A percentile compares a stretch with the other conserved stretches of the same genome.
Conservation (phyloP, 1,284 basidiomycete species). For the Fomitopsis palustris region DNA sequence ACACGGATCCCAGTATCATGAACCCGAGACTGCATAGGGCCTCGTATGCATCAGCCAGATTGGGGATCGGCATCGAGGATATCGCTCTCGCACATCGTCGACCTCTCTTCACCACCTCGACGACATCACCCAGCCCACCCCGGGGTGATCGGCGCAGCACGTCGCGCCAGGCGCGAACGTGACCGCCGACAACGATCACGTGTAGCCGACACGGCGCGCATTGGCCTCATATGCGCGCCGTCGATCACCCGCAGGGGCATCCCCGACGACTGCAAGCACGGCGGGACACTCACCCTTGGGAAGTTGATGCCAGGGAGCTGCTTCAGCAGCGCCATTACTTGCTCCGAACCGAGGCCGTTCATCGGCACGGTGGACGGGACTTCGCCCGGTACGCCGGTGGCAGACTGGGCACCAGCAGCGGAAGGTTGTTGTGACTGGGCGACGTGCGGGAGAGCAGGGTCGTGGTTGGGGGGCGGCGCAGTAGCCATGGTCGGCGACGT, state of each 20-base stretch:
- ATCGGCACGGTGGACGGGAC: constrained; percentile 8
- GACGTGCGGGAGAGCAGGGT: constrained; percentile 22
- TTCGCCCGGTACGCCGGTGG: constrained; percentile 5
- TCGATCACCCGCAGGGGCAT: constrained; percentile 5
- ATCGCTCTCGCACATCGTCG: too few species aligned
- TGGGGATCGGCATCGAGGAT: too few species aligned
- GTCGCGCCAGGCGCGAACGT: constrained; percentile 17
- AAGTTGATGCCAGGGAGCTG: constrained; percentile 45
- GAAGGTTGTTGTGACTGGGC: constrained; percentile 9
- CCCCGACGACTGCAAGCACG: not conserved
- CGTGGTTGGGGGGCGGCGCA: constrained; percentile 23
- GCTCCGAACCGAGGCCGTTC: constrained; percentile 38
- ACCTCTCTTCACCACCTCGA: not conserved
- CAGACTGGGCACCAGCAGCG: constrained; percentile 7
- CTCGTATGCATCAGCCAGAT: too few species aligned
- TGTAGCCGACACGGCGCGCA: constrained; percentile 19
- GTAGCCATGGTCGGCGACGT: constrained; percentile 22
- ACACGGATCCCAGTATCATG: too few species aligned
- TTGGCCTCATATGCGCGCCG: constrained; percentile 9
- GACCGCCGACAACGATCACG: constrained; percentile 25
- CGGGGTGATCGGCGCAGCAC: not conserved
- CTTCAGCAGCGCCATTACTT: constrained; percentile 50
- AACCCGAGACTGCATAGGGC: too few species aligned
- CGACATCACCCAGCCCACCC: not conserved
- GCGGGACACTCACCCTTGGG: constrained; percentile 20